A percentile compares a stretch with the other conserved stretches of the same genome.
Conservation (phyloP, 768 basidiomycete species). For the Leccinum broughii region DNA sequence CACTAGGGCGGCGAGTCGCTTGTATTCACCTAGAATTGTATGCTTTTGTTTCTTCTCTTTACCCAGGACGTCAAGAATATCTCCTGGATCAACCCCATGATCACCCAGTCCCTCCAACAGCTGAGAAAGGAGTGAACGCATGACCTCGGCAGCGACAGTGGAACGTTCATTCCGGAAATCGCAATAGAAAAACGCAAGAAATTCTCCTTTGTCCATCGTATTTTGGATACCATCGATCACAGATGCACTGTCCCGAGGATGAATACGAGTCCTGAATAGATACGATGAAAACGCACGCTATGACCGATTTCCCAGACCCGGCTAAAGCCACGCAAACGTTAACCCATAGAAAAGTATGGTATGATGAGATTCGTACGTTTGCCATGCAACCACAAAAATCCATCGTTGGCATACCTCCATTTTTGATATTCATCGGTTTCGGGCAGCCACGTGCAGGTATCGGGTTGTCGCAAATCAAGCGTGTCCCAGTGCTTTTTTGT, state of each 20-base stretch:
- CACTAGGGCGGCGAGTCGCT: not conserved
- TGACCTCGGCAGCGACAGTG: not conserved
- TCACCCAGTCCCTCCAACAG: not conserved
- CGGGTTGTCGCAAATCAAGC: not conserved
- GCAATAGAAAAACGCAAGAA: not conserved
- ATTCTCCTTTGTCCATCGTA: not conserved
- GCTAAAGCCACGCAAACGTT: not conserved
- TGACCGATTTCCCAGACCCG: not conserved
- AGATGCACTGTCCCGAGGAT: not conserved
- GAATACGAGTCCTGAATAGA: not conserved
- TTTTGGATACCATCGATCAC: not conserved
- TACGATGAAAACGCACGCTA: not conserved
- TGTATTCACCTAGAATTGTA: not conserved
- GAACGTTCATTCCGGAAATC: not conserved
- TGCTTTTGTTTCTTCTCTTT: not conserved
- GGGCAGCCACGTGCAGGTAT: not conserved
- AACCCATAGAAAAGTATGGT: accelerated
- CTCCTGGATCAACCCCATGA: not conserved
- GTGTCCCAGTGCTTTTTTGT: not conserved
- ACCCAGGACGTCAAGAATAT: not conserved
- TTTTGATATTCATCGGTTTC: not conserved
- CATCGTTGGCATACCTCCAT: not conserved
- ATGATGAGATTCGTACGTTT: not conserved
- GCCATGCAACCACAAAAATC: not conserved
- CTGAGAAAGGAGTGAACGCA: not conserved